Evolutionary conservation across 2,329 filamentous ascomycete species (phyloP), one percentile per base, ranked within the genome.

Genomic region (Capronia coronata): DNA sequence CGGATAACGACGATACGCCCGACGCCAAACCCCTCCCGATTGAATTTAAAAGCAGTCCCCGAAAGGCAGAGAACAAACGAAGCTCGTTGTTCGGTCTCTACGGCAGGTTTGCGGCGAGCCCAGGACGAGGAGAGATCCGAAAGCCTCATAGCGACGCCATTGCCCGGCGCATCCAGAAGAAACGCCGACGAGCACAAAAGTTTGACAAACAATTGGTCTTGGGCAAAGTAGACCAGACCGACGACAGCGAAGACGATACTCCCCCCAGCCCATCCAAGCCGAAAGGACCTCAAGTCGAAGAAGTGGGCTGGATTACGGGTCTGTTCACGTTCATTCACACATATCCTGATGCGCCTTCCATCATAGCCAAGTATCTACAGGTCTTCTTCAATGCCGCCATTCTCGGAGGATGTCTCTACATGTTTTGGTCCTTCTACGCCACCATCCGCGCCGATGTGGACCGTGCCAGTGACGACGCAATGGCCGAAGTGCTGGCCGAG

Each of bases 361-460:
- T 84, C 22, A 71, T 86, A 13, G 82, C 80, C 14, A 82, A 75
- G 68, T 86, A 83, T 68, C 75, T 80, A 10, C 82, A 85, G 62
- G 70, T 85, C 40, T 61, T 71, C 27, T 71, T 77, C 48, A 78
- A 78, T 49, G 60, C 71, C 38, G 69, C 72, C 43, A 65, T 78
- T 19, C 71, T 75, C 27, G 66, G 66, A 10, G 60, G 75, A 1
- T 67, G 68, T 2, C 70, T 76, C 34, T 91, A 84, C 66, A 72
- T 87, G 37, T 73, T 87, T 27, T 87, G 83, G 70, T 75, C 78
- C 1, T 77, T 87, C 59, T 79, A 86, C 57, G 71, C 75, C 11
- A 84, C 86, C 7, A 80, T 93, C 45, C 81, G 82, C 11, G 75
- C 77, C 19, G 90, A 96, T 64, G 83, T 95, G 27, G 74, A 82